These are phyloP conservation scores for Collybia mongolica DNA, from an alignment of 768 basidiomycete genomes.

Conservation along the genomic window DNA sequence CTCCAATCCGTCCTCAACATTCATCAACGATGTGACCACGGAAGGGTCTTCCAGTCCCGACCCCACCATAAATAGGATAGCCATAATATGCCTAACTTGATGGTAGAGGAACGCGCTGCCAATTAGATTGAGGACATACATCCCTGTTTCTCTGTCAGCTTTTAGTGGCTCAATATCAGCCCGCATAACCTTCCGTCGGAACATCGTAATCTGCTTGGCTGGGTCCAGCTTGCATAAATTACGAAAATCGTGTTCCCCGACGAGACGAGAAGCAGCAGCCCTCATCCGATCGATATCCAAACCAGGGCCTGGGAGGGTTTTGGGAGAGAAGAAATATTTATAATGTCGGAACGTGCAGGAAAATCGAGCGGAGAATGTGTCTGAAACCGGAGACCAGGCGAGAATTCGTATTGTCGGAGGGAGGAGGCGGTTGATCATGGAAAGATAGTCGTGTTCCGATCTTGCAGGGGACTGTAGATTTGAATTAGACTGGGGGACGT, in stretches of 20 bases:
- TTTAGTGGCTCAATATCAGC: constrained; percentile 59
- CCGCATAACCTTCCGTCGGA: constrained; percentile 62
- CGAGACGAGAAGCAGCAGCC: constrained; percentile 63
- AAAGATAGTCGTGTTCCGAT: constrained; percentile 72
- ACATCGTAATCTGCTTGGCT: constrained; percentile 84
- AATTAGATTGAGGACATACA: constrained; percentile 79
- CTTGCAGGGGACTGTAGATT: constrained; percentile 17
- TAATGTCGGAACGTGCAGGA: constrained; percentile 88
- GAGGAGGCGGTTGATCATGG: constrained; percentile 81
- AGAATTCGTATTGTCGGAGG: constrained; percentile 88
- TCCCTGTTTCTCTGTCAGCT: constrained; percentile 21
- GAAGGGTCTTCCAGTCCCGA: constrained; percentile 72
- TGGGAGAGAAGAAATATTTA: constrained; percentile 91
- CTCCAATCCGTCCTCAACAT: constrained; percentile 54
- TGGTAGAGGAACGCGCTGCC: constrained; percentile 93
- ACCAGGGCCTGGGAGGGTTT: constrained; percentile 23
- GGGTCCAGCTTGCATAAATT: constrained; percentile 95
- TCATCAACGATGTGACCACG: constrained; percentile 71
- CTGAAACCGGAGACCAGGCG: constrained; percentile 89
- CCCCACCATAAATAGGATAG: constrained; percentile 86
- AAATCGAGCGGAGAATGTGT: constrained; percentile 84
- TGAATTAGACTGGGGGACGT: constrained; percentile 17
- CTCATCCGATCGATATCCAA: constrained; percentile 79
- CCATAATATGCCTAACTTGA: constrained; percentile 95
- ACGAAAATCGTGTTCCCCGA: constrained; percentile 93